Percentiles rank a stretch among this genome's conserved stretches.
Evolutionary conservation across 306 rosid genomes (phyloP).

Genomic region (Nissolia schottii): DNA sequence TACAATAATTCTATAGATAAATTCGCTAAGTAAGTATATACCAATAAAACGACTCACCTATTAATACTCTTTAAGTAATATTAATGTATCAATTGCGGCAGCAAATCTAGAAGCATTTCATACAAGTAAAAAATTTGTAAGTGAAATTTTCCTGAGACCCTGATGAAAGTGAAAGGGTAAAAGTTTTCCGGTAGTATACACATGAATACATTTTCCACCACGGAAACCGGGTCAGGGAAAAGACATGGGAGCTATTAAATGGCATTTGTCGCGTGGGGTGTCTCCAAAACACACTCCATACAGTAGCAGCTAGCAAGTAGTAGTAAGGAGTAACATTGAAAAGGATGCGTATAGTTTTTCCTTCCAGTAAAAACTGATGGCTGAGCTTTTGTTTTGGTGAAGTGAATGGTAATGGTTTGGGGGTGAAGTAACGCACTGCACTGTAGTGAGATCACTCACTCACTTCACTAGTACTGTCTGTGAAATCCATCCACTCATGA

Average conservation of each 20-base stretch:
- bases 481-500: background rate
- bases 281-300: background rate
- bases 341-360: background rate
- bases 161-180: background rate
- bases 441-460: too few species aligned
- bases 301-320: too few species aligned
- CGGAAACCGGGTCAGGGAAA: background rate
- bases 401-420: conserved; percentile 21
- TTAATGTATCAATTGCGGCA: too few species aligned
- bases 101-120: too few species aligned
- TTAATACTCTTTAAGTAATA: too few species aligned
- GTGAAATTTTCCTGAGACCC: background rate
- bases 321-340: conserved; percentile 20
- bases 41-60: too few species aligned
- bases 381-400: conserved; percentile 20
- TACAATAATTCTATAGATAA: too few species aligned
- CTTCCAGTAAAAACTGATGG: conserved; percentile 29
- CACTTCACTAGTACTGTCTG: background rate
- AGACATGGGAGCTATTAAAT: conserved; percentile 19
- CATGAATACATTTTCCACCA: conserved; percentile 12
- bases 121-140: too few species aligned
- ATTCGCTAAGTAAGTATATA: too few species aligned
- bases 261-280: conserved; percentile 41
- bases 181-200: background rate
- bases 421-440: background rate